Percentiles rank a stretch among this genome's conserved stretches.
These are phyloP conservation scores for Phallus indusiatus DNA, from an alignment of 768 basidiomycete genomes.

Conservation along the genomic window DNA sequence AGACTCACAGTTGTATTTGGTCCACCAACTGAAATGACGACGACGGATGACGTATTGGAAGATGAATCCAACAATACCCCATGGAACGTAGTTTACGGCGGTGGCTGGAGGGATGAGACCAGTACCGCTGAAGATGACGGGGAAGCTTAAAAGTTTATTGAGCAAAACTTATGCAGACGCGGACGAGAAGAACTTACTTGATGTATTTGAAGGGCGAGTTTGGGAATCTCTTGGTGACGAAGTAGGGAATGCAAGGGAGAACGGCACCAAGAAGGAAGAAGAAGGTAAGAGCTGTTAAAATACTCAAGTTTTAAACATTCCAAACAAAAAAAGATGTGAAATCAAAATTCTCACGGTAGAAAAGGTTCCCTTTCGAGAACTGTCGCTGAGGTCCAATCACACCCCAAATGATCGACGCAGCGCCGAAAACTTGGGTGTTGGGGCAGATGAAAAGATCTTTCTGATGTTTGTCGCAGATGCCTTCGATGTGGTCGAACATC, in stretches of 20 bases:
- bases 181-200: constrained; percentile 13
- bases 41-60: constrained; percentile 46
- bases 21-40: constrained; percentile 58
- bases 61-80: constrained; percentile 50
- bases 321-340: constrained; percentile 12
- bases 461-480: constrained; percentile 47
- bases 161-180: too few species aligned
- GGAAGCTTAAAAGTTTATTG: constrained; percentile 18
- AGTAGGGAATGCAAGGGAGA: constrained; percentile 46
- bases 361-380: constrained; percentile 58
- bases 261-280: constrained; percentile 74
- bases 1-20: constrained; percentile 34
- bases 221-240: constrained; percentile 50
- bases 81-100: constrained; percentile 60
- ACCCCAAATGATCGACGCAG: constrained; percentile 44
- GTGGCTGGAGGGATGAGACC: constrained; percentile 56
- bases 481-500: constrained; percentile 52
- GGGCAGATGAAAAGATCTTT: constrained; percentile 29
- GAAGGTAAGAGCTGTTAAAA: constrained; percentile 39
- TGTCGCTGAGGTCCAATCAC: constrained; percentile 69
- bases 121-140: constrained; percentile 54
- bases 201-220: constrained; percentile 51
- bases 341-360: constrained; percentile 31
- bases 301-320: background rate
- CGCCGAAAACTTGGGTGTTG: constrained; percentile 24